Base-by-base conservation (phyloP, 1,284 basidiomycete genomes). In the Pyrrhoderma lamaoense region DNA sequence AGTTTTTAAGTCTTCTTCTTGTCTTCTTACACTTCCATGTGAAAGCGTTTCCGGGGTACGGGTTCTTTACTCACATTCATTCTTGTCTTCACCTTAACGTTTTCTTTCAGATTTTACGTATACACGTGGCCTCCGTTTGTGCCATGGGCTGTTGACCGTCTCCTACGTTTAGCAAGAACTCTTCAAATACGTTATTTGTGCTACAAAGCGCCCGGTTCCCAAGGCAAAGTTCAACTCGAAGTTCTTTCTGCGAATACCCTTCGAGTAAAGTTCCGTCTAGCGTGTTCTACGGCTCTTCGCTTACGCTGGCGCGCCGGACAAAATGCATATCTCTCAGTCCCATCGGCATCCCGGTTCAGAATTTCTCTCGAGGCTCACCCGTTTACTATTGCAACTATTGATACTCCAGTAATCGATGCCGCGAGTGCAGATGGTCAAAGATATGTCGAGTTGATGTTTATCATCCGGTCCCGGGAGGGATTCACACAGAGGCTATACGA, bases 291-390 rank as follows among this genome's bases (percentile, higher is more conserved):
- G 2, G 14, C 16, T 13, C 45, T 31, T 21, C 31, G 11, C 27
- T 11, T 45, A 18, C 16, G 52, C 7, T 78, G 75, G 75, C 62
- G 57, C 14, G 62, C 75, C 0, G 76, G 74, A 9, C 76, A 77
- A 58, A 73, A 70, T 56, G 69, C 67, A 14, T 70, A 67, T 51
- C 57, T 72, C 47, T 64, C 67, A 23, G 62, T 71, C 14, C 71
- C 72, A 1, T 61, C 63, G 2, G 62, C 71, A 38, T 65, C 67
- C 47, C 45, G 14, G 23, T 43, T 21, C 18, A 13, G 39, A 8
- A 19, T 70, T 3, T 67, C 70, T 5, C 67, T 65, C 34, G 71
- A 72, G 58, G 67, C 69, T 19, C 72, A 74, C 54, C 72, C 72
- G 0, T 72, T 74, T 61, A 71, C 71, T 3, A 69, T 73, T 40